A percentile compares a stretch with the other conserved stretches of the same genome.
phyloP scores from a whole-genome alignment of 1,284 basidiomycete species.

The Wallemia hederae region DNA sequence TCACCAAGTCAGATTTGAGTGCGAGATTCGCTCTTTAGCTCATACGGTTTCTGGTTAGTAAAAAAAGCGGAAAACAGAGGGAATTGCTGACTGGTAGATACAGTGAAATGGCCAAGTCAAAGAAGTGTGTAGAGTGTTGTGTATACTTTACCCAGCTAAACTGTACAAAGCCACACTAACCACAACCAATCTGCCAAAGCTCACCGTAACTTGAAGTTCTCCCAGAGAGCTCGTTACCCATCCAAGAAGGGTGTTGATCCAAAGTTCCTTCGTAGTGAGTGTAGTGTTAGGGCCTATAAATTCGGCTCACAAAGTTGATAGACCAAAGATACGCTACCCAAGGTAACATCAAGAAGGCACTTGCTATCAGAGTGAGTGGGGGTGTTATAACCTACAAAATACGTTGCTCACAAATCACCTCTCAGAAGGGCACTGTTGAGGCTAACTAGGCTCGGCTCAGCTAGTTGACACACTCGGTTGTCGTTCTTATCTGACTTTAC shows the following conservation, averaged over 20 bases:
- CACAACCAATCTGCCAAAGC: neutral
- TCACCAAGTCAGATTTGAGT: neutral
- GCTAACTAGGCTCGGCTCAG: neutral
- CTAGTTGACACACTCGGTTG: no score
- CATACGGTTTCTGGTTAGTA: neutral
- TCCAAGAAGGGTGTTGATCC: neutral
- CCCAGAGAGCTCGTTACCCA: neutral
- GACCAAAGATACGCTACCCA: neutral
- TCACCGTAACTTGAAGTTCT: constrained; percentile 1
- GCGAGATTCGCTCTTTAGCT: neutral
- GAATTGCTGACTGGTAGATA: no score
- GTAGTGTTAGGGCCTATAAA: neutral
- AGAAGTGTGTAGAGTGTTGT: neutral
- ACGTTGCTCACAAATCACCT: neutral
- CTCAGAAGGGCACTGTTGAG: neutral
- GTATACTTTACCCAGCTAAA: neutral
- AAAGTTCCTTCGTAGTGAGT: constrained; percentile 1
- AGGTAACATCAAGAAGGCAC: constrained; percentile 1
- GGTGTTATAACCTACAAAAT: neutral
- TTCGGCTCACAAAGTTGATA: neutral
- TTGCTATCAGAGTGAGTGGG: neutral
- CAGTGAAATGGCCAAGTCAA: neutral
- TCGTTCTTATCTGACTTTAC: neutral
- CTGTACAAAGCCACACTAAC: neutral
- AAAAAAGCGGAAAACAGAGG: neutral